Conservation (phyloP, 306 rosid genomes). For the Carpinus fangiana region DNA sequence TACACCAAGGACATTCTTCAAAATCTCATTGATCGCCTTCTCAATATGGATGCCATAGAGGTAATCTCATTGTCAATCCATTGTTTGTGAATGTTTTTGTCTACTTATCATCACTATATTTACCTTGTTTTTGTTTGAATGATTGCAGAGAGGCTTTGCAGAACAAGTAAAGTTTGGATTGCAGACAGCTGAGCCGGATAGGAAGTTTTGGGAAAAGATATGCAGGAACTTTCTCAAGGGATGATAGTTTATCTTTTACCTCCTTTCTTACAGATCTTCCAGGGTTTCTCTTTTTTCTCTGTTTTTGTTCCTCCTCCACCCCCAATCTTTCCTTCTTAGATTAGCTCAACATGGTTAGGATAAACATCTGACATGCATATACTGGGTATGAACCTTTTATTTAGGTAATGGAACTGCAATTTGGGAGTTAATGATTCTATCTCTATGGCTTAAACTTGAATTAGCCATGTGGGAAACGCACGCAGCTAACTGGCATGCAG, state of each 20-base stretch:
- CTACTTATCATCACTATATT: not conserved
- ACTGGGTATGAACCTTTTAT: not conserved
- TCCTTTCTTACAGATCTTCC: not conserved
- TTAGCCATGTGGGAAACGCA: not conserved
- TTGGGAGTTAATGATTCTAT: not conserved
- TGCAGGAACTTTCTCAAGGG: constrained; percentile 64
- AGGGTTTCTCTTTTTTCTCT: not conserved
- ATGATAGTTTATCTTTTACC: not conserved
- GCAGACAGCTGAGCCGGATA: constrained; percentile 52
- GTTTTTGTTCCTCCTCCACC: not conserved
- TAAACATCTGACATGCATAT: not conserved
- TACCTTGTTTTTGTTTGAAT: not conserved
- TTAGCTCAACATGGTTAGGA: not conserved
- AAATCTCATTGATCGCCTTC: constrained; percentile 57
- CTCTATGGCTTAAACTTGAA: not conserved
- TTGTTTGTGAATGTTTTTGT: no score
- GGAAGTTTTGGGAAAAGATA: constrained; percentile 49
- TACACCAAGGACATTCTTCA: constrained; percentile 56
- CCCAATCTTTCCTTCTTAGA: not conserved
- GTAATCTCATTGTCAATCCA: constrained; percentile 21
- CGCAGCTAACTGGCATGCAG: not conserved
- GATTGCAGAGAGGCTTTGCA: constrained; percentile 47
- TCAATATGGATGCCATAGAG: constrained; percentile 43
- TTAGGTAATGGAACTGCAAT: not conserved
- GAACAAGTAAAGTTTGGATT: constrained; percentile 47